A percentile compares a stretch with the other conserved stretches of the same genome.
Conservation (phyloP, 805 yeast genomes). For the Pichia sporocuriosa region DNA sequence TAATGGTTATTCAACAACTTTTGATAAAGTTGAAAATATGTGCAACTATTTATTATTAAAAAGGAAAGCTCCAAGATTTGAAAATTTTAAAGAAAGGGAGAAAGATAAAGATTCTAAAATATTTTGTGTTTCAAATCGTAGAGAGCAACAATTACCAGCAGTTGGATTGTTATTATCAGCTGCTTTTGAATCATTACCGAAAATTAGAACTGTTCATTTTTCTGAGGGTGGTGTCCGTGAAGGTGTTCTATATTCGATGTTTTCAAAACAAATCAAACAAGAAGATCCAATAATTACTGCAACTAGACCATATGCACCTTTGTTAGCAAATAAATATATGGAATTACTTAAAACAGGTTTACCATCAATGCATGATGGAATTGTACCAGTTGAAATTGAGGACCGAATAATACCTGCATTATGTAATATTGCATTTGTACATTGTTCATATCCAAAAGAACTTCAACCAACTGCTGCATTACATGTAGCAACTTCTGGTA, state of each 20-base stretch:
- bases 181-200: constrained; percentile 54
- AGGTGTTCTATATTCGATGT: constrained; percentile 59
- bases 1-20: constrained; percentile 59
- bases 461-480: constrained; percentile 69
- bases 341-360: constrained; percentile 48
- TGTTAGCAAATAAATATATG: constrained; percentile 51
- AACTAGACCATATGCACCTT: constrained; percentile 65
- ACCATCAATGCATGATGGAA: constrained; percentile 35
- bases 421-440: constrained; percentile 69
- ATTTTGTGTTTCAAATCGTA: constrained; percentile 60
- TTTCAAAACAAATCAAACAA: constrained; percentile 49
- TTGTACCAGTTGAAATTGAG: constrained; percentile 52
- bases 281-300: constrained; percentile 69
- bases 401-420: constrained; percentile 62
- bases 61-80: constrained; percentile 37
- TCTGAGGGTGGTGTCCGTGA: constrained; percentile 76
- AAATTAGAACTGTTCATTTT: constrained; percentile 55
- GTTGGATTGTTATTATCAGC: constrained; percentile 58
- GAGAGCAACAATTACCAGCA: constrained; percentile 64
- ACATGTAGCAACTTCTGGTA: constrained; percentile 66
- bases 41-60: constrained; percentile 47
- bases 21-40: constrained; percentile 43
- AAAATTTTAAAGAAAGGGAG: constrained; percentile 29
- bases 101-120: constrained; percentile 22
- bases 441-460: constrained; percentile 71